Evolutionary conservation across 1,284 basidiomycete species (phyloP).

Genomic region (Athelia sp.): DNA sequence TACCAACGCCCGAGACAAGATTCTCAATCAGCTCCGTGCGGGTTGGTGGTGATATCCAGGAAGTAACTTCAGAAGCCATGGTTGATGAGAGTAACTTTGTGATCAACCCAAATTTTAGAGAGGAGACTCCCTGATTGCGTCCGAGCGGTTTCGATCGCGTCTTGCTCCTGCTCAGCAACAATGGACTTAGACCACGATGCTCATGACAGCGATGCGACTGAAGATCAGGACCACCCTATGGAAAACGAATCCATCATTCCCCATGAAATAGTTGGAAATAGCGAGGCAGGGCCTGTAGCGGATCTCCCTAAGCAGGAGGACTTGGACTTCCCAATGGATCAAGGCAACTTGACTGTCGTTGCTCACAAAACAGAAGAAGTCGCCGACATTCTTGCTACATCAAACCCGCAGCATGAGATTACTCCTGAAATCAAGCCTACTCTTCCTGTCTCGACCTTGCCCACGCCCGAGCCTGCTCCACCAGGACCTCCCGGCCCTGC

Average conservation of each 20-base stretch:
- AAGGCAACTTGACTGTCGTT: too few species aligned
- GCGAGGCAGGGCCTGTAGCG: too few species aligned
- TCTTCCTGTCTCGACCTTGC: neutral
- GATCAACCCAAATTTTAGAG: too few species aligned
- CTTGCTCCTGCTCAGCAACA: neutral
- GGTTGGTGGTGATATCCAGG: conserved; percentile 68
- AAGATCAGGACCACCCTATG: neutral
- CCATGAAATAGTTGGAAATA: too few species aligned
- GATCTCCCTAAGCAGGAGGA: too few species aligned
- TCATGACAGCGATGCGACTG: conserved; percentile 4
- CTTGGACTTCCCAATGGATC: too few species aligned
- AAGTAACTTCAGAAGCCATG: conserved; percentile 40
- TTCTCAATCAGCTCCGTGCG: conserved; percentile 85
- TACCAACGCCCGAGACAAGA: conserved; percentile 88
- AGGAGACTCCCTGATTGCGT: neutral
- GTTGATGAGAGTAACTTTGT: too few species aligned
- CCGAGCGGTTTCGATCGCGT: neutral
- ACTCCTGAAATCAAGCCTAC: neutral
- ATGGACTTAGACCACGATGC: neutral
- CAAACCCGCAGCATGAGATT: too few species aligned
- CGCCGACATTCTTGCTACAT: too few species aligned
- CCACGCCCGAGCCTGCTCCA: neutral
- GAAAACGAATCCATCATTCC: too few species aligned
- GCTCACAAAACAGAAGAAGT: too few species aligned
- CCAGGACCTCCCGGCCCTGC: too few species aligned